Conservation (phyloP, 2,329 filamentous ascomycete genomes). For the Fusarium bulbicola region DNA sequence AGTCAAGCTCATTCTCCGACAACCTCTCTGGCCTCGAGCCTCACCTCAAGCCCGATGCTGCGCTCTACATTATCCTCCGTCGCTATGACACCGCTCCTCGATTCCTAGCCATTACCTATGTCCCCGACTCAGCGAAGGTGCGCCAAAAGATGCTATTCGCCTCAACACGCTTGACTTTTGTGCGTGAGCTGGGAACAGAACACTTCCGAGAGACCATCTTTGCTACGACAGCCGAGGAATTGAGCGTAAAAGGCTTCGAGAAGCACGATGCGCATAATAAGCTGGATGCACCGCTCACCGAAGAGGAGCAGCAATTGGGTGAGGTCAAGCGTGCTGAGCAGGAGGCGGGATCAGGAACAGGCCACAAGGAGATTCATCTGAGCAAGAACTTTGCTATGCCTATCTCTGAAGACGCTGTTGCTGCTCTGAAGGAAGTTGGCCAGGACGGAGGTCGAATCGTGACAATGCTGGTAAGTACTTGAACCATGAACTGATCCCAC, state of each 20-base stretch:
- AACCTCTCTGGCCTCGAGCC: slow-evolving; percentile 71
- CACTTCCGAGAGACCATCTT: slow-evolving; percentile 82
- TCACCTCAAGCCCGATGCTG: slow-evolving; percentile 71
- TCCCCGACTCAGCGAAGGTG: slow-evolving; percentile 80
- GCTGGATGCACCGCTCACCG: slow-evolving; percentile 76
- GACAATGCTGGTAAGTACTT: slow-evolving; percentile 70
- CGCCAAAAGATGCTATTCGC: slow-evolving; percentile 90
- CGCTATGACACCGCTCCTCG: slow-evolving; percentile 66
- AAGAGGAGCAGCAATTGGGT: slow-evolving; percentile 77
- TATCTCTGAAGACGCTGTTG: slow-evolving; percentile 69
- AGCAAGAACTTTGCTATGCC: slow-evolving; percentile 67
- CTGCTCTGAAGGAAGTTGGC: slow-evolving; percentile 68
- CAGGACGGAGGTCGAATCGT: slow-evolving; percentile 60
- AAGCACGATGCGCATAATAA: slow-evolving; percentile 75
- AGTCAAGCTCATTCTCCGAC: slow-evolving; percentile 65
- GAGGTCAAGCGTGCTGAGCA: slow-evolving; percentile 81
- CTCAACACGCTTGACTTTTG: slow-evolving; percentile 77
- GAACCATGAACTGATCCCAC: not conserved
- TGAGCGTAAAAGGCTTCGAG: slow-evolving; percentile 74
- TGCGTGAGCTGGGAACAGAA: slow-evolving; percentile 80
- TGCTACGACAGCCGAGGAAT: slow-evolving; percentile 73
- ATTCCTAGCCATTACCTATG: slow-evolving; percentile 78
- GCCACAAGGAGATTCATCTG: slow-evolving; percentile 65
- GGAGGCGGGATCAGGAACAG: slow-evolving; percentile 75
- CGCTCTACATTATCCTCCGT: slow-evolving; percentile 80